Conservation (phyloP, 225 moss, liverwort and hornwort species). For the Thuidium tamariscinum region DNA sequence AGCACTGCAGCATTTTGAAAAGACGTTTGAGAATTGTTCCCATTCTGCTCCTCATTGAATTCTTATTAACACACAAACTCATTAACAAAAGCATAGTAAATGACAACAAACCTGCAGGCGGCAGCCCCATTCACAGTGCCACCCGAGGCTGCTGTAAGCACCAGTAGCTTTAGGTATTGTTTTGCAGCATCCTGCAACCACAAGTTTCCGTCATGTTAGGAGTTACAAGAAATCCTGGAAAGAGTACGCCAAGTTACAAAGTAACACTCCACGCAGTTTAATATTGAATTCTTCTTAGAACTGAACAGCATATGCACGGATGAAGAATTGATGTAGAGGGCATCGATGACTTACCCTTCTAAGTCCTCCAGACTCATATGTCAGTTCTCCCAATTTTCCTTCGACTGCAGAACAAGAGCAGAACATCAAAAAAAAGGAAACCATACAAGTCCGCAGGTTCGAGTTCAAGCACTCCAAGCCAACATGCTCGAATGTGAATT, state of each 20-base stretch:
- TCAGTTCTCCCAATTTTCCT: constrained; percentile 66
- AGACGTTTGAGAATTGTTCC: neutral
- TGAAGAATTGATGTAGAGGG: neutral
- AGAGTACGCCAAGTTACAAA: neutral
- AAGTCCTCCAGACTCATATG: constrained; percentile 56
- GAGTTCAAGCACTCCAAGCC: neutral
- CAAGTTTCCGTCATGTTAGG: neutral
- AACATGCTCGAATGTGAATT: neutral
- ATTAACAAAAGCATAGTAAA: neutral
- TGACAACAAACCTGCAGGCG: constrained; percentile 56
- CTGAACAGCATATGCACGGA: neutral
- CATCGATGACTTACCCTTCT: constrained; percentile 32
- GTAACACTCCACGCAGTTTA: neutral
- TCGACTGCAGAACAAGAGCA: constrained; percentile 42
- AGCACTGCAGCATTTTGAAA: constrained; percentile 29
- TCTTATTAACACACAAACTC: neutral
- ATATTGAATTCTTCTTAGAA: neutral
- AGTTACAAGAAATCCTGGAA: neutral
- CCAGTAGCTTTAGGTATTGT: constrained; percentile 66
- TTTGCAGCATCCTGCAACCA: constrained; percentile 65
- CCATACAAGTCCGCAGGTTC: neutral
- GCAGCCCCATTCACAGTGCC: constrained; percentile 55
- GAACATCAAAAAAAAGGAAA: neutral
- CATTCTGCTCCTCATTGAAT: neutral
- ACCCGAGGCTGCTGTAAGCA: constrained; percentile 63